phyloP scores from a whole-genome alignment of 192 early-diverging fungal genomes.

The Spinellus fusiger region DNA sequence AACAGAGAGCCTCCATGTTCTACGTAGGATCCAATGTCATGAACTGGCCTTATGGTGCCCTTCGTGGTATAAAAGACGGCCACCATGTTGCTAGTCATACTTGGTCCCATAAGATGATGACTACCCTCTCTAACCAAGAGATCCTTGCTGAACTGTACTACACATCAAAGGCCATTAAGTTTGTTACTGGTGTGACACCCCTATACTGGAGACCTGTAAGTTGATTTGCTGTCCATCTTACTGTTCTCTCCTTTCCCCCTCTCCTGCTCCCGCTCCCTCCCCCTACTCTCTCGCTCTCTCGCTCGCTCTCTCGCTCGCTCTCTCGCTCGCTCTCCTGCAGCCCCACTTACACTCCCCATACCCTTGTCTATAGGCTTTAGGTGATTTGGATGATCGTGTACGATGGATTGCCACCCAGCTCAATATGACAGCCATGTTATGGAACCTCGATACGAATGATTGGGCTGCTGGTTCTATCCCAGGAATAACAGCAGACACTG shows the following conservation, averaged over 20 bases:
- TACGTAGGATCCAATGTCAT: constrained; percentile 54
- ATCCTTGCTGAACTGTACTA: constrained; percentile 54
- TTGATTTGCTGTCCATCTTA: background rate
- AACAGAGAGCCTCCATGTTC: constrained; percentile 57
- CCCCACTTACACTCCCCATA: background rate
- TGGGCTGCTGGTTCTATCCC: constrained; percentile 22
- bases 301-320: background rate
- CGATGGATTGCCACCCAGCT: constrained; percentile 48
- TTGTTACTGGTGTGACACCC: constrained; percentile 35
- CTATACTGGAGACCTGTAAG: constrained; percentile 33
- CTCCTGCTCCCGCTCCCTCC: background rate
- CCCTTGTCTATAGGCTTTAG: constrained; percentile 28
- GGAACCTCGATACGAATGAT: constrained; percentile 34
- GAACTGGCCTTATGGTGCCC: constrained; percentile 38
- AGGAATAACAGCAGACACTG: constrained; percentile 13
- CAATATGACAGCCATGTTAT: constrained; percentile 32
- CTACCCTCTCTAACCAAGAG: constrained; percentile 41
- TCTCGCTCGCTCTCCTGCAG: background rate
- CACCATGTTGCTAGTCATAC: constrained; percentile 61
- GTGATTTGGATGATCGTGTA: constrained; percentile 59
- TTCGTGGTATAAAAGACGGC: constrained; percentile 45
- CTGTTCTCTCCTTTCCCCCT: background rate
- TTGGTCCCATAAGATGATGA: constrained; percentile 52
- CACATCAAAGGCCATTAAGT: constrained; percentile 41
- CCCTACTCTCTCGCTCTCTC: background rate